Conservation (phyloP, 805 yeast genomes). For the Wickerhamiella azyma region DNA sequence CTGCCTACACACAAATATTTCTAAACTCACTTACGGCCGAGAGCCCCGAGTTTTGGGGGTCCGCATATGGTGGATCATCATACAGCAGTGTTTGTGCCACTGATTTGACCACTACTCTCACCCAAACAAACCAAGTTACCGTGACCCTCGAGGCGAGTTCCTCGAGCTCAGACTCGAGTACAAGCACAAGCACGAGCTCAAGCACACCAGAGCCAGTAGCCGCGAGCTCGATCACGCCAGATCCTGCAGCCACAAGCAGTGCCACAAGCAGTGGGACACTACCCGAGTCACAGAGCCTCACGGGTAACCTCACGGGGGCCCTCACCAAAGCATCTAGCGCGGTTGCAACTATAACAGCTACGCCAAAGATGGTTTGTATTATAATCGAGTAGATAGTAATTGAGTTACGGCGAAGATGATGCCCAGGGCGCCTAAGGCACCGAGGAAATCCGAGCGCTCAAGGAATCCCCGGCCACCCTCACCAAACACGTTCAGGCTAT, state of each 20-base stretch:
- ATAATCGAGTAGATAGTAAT: background rate
- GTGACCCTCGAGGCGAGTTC: background rate
- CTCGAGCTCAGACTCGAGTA: background rate
- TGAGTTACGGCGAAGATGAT: too few relatives aligned
- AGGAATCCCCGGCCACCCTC: too few relatives aligned
- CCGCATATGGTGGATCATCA: background rate
- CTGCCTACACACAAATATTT: background rate
- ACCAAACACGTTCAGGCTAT: background rate
- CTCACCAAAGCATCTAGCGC: too few relatives aligned
- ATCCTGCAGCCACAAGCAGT: too few relatives aligned
- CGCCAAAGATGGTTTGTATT: background rate
- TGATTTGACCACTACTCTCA: background rate
- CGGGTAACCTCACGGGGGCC: too few relatives aligned
- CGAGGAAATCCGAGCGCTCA: too few relatives aligned
- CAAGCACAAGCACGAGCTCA: background rate
- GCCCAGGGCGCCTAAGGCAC: too few relatives aligned
- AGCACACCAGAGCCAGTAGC: too few relatives aligned
- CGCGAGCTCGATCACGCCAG: too few relatives aligned
- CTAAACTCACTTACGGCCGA: conserved; percentile 1
- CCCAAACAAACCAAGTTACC: background rate
- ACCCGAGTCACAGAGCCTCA: too few relatives aligned
- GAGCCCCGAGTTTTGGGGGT: conserved; percentile 7
- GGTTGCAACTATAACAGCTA: background rate
- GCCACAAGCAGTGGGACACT: too few relatives aligned
- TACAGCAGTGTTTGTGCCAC: background rate